Evolutionary conservation across 2,329 filamentous ascomycete species (phyloP), one percentile per base, ranked within the genome.

Genomic region (Aspergillus ustus): DNA sequence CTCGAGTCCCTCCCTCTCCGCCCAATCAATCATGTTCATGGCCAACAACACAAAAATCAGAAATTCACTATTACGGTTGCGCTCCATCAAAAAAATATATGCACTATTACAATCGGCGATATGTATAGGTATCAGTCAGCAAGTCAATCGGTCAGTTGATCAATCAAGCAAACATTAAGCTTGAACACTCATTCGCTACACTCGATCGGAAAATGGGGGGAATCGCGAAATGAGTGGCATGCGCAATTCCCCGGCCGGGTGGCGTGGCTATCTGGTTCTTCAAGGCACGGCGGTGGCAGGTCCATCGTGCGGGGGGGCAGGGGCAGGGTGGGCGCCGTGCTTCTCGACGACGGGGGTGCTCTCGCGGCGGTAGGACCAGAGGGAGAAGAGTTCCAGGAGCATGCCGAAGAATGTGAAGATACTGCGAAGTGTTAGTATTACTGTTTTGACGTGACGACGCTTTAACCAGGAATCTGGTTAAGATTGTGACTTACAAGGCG

Each of bases 351-450:
- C 51, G 4, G 57, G 57, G 31, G 53, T 34, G 45, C 67, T 68
- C 37, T 70, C 68, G 51, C 66, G 68, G 29, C 69, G 66, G 52
- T 77, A 70, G 9, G 69, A 68, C 76, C 75, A 78, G 40, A 78
- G 73, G 6, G 69, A 67, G 22, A 65, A 66, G 44, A 74, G 67
- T 63, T 82, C 78, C 19, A 78, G 67, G 60, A 78, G 66, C 29
- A 78, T 73, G 44, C 73, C 75, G 52, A 75, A 66, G 62, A 80
- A 72, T 22, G 77, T 78, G 63, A 78, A 79, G 71, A 81, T 76
- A 65, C 78, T 81, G 25, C 8, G 20, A 1, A 2, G 15, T 19
- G 15, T 64, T 50, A 52, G 22, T 43, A 1, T 3, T 0, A n/a
- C 13, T 40, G 37, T 45, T 53, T 45, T 53, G 55, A 57, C n/a